phyloP scores from a whole-genome alignment of 2,329 filamentous ascomycete species.

The Aspergillus uvarum region DNA sequence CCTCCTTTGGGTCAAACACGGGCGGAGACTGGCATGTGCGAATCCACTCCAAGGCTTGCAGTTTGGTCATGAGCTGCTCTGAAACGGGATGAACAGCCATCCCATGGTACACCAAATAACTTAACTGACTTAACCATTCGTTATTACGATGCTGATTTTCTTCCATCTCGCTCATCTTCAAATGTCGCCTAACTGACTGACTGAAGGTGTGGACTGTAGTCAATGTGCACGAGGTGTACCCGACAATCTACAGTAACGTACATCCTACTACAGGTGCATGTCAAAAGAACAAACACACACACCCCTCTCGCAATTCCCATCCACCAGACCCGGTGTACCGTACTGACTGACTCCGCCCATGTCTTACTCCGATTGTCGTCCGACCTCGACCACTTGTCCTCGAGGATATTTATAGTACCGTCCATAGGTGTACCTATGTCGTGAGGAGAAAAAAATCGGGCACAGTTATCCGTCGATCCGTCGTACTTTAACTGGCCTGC shows the following conservation, averaged over 20 bases:
- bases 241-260: no score
- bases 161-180: background rate
- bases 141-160: background rate
- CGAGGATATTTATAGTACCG: background rate
- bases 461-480: no score
- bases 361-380: background rate
- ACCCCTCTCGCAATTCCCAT: background rate
- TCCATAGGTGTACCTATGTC: no score
- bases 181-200: no score
- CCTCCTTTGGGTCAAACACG: slow-evolving; percentile 7
- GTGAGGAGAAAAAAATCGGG: no score
- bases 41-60: background rate
- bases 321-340: background rate
- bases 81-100: background rate
- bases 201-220: no score
- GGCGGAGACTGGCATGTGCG: slow-evolving; percentile 9
- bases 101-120: background rate
- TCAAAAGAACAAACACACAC: no score
- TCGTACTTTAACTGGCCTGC: no score
- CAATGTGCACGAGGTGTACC: no score
- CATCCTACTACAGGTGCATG: no score
- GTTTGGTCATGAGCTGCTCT: background rate
- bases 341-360: background rate
- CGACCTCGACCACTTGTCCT: background rate
- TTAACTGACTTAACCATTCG: background rate